Evolutionary conservation across 768 basidiomycete species (phyloP), one percentile per base, ranked within the genome.

Genomic region (Sporobolomyces roseus): DNA sequence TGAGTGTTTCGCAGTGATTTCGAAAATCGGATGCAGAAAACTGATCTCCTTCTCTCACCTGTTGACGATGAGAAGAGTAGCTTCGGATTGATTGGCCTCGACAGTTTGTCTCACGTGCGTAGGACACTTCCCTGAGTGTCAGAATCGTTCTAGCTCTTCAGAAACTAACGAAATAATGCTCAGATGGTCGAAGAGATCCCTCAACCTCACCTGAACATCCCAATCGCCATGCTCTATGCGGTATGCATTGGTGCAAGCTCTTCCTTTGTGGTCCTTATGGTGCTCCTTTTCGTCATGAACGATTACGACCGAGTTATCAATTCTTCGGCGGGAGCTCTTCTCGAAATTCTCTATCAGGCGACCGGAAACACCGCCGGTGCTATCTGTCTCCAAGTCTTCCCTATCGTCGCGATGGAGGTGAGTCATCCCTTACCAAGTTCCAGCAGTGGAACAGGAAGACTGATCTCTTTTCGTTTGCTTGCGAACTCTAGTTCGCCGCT

Each of bases 231-330:
- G 75, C 56, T 77, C 16, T 46, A 68, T 2, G 75, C 75, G 23
- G 74, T 77, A 49, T 27, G 64, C 25, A 61, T 77, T 45, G 74
- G 72, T 19, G 50, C 72, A 1, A 23, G 54, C 13, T 63, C 70
- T 1, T 62, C 68, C 8, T 77, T 65, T 21, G 50, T 72, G 61
- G 70, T 74, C 53, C 54, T 77, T 43, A 63, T 74, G 46, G 65
- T 54, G n/a, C 75, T 77, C 4, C 68, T 77, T 32, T 77, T 74
- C 66, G 58, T 58, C 49, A 61, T 75, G 53, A 68, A 43, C 46
- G 70, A 77, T 59, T 50, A 66, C 45, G 50, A 68, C 48, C 52
- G 43, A 4, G 72, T 75, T 58, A 65, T 74, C 48, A 16, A 33
- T 12, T 70, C 70, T 0, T 19, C 62, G 1, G 66, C 70, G 12